Conservation (phyloP, 2,329 filamentous ascomycete genomes). For the Arthroderma sp. region DNA sequence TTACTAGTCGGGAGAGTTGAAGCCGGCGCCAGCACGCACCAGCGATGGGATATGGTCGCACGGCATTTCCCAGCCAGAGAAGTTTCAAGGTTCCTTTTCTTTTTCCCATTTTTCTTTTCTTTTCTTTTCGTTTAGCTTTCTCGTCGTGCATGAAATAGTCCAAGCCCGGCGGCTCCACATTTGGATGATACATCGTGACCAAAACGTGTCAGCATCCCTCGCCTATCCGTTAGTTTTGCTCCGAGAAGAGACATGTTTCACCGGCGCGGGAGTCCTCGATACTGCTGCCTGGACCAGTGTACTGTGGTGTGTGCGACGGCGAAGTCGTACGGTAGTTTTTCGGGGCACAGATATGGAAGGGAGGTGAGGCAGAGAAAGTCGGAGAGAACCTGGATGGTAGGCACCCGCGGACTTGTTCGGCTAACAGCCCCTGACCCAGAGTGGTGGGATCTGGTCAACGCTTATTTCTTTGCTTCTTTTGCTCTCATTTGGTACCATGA, state of each 20-base stretch:
- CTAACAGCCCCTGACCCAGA: conserved; percentile 4
- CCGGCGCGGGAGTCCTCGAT: not conserved
- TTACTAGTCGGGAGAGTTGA: not conserved
- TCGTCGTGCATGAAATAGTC: conserved; percentile 4
- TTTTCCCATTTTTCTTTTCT: not conserved
- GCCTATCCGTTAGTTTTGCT: not conserved
- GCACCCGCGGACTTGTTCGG: not conserved
- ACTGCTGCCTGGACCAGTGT: not conserved
- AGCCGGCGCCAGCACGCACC: not conserved
- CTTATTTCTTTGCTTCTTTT: conserved; percentile 4
- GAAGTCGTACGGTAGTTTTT: not conserved
- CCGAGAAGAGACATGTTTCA: not conserved
- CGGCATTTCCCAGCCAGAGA: not conserved
- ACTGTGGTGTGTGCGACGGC: not conserved
- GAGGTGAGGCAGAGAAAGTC: not conserved
- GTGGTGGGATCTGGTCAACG: conserved; percentile 4
- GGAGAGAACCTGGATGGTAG: not conserved
- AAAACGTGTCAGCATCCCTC: not conserved
- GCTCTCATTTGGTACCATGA: not conserved
- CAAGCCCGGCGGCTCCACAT: conserved; percentile 1
- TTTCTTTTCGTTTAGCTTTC: not conserved
- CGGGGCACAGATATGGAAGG: not conserved
- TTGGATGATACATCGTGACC: conserved; percentile 5
- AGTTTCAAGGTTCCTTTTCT: not conserved
- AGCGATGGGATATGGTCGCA: not conserved